Conservation (phyloP, 2,329 filamentous ascomycete species). For the Fusarium luffae region DNA sequence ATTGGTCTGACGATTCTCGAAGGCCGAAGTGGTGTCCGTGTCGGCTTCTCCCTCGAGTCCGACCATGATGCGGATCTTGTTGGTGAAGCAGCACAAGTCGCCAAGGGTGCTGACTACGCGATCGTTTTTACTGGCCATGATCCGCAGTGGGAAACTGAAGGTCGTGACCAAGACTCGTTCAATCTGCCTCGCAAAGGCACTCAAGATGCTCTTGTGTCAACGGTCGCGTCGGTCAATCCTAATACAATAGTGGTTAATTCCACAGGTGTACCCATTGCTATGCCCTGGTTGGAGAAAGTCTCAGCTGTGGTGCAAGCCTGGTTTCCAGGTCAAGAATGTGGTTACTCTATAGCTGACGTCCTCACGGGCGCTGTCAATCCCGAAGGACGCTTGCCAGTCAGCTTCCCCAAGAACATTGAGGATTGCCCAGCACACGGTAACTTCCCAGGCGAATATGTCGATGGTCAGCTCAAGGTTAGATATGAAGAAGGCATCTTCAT, state of each 20-base stretch:
- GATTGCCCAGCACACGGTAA: slow-evolving; percentile 74
- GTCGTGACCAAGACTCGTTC: slow-evolving; percentile 76
- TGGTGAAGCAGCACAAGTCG: slow-evolving; percentile 64
- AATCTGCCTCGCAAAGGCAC: slow-evolving; percentile 66
- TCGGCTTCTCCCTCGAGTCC: slow-evolving; percentile 47
- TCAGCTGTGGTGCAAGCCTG: slow-evolving; percentile 72
- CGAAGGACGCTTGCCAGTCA: slow-evolving; percentile 70
- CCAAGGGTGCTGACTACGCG: slow-evolving; percentile 68
- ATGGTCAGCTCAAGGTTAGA: slow-evolving; percentile 54
- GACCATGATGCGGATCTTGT: slow-evolving; percentile 49
- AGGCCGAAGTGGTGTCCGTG: slow-evolving; percentile 45
- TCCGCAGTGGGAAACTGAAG: slow-evolving; percentile 58
- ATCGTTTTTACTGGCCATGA: slow-evolving; percentile 68
- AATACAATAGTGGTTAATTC: slow-evolving; percentile 72
- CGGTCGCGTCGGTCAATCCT: slow-evolving; percentile 66
- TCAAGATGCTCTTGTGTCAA: slow-evolving; percentile 67
- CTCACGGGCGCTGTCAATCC: slow-evolving; percentile 72
- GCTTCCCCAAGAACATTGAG: slow-evolving; percentile 67
- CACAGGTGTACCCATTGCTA: slow-evolving; percentile 68
- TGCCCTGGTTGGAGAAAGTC: slow-evolving; percentile 66
- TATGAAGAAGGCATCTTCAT: slow-evolving; percentile 76
- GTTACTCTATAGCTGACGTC: slow-evolving; percentile 73
- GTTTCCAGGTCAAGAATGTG: slow-evolving; percentile 76
- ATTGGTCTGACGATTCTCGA: slow-evolving; percentile 47
- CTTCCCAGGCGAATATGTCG: slow-evolving; percentile 58